Evolutionary conservation across 345 rosid genomes (phyloP), one percentile per base, ranked within the genome.

Genomic region (Boechera stricta): DNA sequence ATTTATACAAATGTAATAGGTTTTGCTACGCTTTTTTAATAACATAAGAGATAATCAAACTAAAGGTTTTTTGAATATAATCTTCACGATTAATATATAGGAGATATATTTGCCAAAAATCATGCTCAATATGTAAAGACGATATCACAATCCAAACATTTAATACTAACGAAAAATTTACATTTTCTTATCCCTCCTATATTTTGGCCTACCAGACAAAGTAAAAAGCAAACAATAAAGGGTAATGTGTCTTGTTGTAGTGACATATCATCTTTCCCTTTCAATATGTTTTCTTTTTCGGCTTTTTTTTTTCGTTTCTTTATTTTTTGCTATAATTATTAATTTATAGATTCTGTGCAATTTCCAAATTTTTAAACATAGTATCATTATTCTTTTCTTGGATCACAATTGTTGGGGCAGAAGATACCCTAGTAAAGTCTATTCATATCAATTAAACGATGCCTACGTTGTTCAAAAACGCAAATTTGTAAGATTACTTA

Each of bases 181-280:
- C 57, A 53, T 31, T 32, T 42, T 61, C 32, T 44, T 61, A 77
- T 77, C 59, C 51, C 71, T 64, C 38, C 29, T 11, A 56, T 45
- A 48, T 64, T 39, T 57, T 71, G 68, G 77, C 57, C 56, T 71
- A 39, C 62, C n/a, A 71, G 72, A 71, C 73, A 77, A 67, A 78
- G 77, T 28, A 2, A 61, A 78, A 79, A 62, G 82, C 74, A 73
- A 60, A 68, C 64, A 79, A 67, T 73, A 73, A 72, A 73, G 58
- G 51, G 38, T 18, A 71, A 4, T 77, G 72, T 64, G 81, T 64
- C 81, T 57, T 72, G 58, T 72, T 72, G 64, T 56, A 66, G 29
- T 72, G 69, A 66, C 74, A 78, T 67, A 51, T 73, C 74, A 78
- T 72, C 81, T 78, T 66, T 78, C 77, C 69, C 58, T 73, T 49